Evolutionary conservation across 768 basidiomycete genomes (phyloP).

Genomic region (Lentinula aciculospora): DNA sequence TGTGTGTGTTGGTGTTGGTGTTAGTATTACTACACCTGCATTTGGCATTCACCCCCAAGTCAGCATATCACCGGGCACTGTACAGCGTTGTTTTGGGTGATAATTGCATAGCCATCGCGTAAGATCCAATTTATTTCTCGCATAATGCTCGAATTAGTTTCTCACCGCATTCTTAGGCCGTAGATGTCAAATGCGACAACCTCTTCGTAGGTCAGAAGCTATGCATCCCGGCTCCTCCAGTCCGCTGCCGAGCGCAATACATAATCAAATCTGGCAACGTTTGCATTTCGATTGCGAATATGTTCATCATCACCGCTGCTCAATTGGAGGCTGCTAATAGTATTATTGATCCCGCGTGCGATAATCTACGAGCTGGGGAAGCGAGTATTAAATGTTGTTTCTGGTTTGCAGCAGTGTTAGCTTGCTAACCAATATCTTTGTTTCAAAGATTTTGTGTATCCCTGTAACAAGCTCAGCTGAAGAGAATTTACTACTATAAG

Average conservation of each 20-base stretch:
- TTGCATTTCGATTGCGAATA: not conserved
- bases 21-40: no score
- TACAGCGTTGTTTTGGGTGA: no score
- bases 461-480: no score
- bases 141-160: not conserved
- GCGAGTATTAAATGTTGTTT: not conserved
- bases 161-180: not conserved
- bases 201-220: not conserved
- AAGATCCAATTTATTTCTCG: no score
- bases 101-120: no score
- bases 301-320: not conserved
- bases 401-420: no score
- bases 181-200: not conserved
- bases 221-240: not conserved
- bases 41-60: no score
- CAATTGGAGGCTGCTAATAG: not conserved
- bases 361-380: not conserved
- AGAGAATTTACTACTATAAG: no score
- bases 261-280: not conserved
- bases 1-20: no score
- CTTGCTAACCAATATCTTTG: no score
- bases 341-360: not conserved
- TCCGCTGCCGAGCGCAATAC: not conserved
- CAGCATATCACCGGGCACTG: no score
- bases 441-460: no score